These are phyloP conservation scores for Apiospora hydei DNA, from an alignment of 2,329 filamentous ascomycete genomes.

Conservation along the genomic window DNA sequence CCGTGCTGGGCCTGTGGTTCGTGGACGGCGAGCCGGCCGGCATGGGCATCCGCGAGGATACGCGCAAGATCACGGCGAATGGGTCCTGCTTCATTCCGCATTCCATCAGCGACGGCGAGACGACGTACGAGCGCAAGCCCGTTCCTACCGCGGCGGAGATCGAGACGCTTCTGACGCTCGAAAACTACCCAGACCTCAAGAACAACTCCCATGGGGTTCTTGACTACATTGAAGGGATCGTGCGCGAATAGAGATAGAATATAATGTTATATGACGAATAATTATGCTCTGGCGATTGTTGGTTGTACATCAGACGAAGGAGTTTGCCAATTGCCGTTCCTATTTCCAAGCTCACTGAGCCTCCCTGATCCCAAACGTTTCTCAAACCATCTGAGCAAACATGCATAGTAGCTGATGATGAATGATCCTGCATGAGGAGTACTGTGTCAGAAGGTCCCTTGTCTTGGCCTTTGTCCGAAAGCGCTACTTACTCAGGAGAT, in stretches of 20 bases:
- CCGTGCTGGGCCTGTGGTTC: conserved; percentile 27
- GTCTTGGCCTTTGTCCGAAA: no score
- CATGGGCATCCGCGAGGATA: conserved; percentile 27
- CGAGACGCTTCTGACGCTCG: conserved; percentile 3
- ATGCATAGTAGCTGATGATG: background rate
- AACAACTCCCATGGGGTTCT: background rate
- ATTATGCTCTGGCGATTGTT: background rate
- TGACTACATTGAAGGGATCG: background rate
- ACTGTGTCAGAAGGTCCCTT: no score
- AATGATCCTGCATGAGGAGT: background rate
- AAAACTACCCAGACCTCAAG: background rate
- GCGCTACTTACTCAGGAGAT: no score
- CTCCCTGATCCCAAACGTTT: background rate
- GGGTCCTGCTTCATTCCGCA: conserved; percentile 12
- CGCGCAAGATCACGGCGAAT: conserved; percentile 18
- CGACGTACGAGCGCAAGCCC: conserved; percentile 21
- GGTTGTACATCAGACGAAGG: background rate
- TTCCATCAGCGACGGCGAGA: conserved; percentile 20
- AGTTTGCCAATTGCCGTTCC: background rate
- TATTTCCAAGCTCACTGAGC: background rate
- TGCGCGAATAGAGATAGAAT: background rate
- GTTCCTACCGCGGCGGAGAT: conserved; percentile 14
- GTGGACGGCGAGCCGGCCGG: conserved; percentile 27
- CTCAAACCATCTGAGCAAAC: no score
- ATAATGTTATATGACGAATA: background rate